Evolutionary conservation across 2,329 filamentous ascomycete genomes (phyloP).

Genomic region (Cercospora citrullina): DNA sequence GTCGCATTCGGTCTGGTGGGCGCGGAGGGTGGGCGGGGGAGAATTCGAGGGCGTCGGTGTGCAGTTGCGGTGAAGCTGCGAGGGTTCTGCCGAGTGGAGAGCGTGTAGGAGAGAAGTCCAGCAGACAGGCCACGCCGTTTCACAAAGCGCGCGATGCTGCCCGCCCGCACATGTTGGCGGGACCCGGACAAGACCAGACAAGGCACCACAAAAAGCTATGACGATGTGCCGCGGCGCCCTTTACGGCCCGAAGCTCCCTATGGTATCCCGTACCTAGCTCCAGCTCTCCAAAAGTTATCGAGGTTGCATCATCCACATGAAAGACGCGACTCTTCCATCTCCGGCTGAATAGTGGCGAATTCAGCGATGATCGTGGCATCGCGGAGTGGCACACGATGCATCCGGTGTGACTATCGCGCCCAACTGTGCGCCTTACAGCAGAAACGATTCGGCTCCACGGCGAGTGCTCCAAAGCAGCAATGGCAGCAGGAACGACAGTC

Average conservation of each 20-base stretch:
- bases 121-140: neutral
- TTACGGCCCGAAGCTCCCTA: conserved; percentile 1
- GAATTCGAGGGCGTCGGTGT: neutral
- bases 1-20: conserved; percentile 7
- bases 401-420: conserved; percentile 43
- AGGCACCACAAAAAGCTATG: conserved; percentile 3
- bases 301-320: neutral
- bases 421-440: conserved; percentile 33
- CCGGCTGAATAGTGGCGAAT: neutral
- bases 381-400: conserved; percentile 35
- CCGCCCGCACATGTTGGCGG: conserved; percentile 4
- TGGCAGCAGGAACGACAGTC: conserved; percentile 2
- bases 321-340: neutral
- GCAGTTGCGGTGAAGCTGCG: neutral
- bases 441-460: conserved; percentile 32
- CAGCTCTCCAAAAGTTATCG: neutral
- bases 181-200: neutral
- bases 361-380: conserved; percentile 24
- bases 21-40: neutral
- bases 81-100: neutral
- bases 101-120: neutral
- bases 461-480: neutral
- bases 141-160: conserved; percentile 4
- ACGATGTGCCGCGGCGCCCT: conserved; percentile 4
- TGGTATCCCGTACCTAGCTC: conserved; percentile 1